Evolutionary conservation across 78 protist species (phyloP), one percentile per base, ranked within the genome.

Genomic region (Cavenderia fasciculata): DNA sequence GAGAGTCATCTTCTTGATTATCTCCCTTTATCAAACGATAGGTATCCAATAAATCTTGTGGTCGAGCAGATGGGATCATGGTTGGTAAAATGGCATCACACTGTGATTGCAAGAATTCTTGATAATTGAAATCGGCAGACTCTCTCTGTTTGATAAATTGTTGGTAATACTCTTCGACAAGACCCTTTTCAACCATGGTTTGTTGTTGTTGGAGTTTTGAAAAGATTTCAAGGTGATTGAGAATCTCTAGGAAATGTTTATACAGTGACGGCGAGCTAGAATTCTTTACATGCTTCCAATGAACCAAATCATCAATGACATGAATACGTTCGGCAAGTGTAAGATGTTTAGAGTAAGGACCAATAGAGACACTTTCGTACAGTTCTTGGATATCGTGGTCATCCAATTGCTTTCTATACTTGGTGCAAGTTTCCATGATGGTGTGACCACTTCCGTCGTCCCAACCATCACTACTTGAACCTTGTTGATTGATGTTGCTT

Each of bases 381-480:
- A 78, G 25, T 14, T 40, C 19, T 2, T 46, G 34, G n/a, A 78
- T 40, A 41, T 78, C 87, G 1, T 36, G 4, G 14, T 62, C 66
- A 29, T 78, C 87, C 23, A 78, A 49, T 33, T 78, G 31, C 31
- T 65, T 65, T 23, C 59, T 43, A 65, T 65, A 65, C 16, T 78
- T 78, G 19, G 49, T n/a, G n/a, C n/a, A n/a, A n/a, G n/a, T n/a
- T n/a, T n/a, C n/a, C n/a, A n/a, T n/a, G n/a, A n/a, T n/a, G n/a
- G n/a, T n/a, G n/a, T n/a, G n/a, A n/a, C n/a, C n/a, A n/a, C n/a
- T n/a, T n/a, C n/a, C n/a, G n/a, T n/a, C n/a, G n/a, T n/a, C n/a
- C n/a, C n/a, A n/a, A n/a, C n/a, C n/a, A 40, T 8, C 4, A 63
- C 72, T 11, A 63, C 47, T 5, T 8, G 6, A 2, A 38, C 18